These are phyloP conservation scores for Elongisporangium prolatum DNA, from an alignment of 352 stramenopile genomes.

Conservation along the genomic window DNA sequence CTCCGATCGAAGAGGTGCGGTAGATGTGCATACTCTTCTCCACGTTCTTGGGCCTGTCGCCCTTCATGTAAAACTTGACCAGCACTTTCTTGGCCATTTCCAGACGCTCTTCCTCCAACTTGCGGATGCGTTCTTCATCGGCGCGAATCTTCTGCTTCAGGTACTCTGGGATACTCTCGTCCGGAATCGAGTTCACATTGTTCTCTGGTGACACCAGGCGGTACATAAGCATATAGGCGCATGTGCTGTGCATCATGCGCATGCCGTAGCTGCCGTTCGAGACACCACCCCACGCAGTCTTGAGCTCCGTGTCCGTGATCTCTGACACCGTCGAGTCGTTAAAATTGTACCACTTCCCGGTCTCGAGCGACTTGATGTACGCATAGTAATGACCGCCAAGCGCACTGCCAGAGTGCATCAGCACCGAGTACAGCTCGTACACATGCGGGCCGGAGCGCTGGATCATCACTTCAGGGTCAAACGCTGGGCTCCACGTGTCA, in stretches of 20 bases:
- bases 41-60: slow-evolving; percentile 51
- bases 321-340: slow-evolving; percentile 83
- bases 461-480: slow-evolving; percentile 62
- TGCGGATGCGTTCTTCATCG: slow-evolving; percentile 56
- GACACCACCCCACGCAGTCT: slow-evolving; percentile 66
- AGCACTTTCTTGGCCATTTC: slow-evolving; percentile 76
- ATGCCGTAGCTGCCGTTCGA: slow-evolving; percentile 49
- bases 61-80: slow-evolving; percentile 80
- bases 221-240: slow-evolving; percentile 92
- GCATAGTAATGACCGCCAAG: slow-evolving; percentile 92
- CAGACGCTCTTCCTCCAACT: slow-evolving; percentile 54
- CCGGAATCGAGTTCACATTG: slow-evolving; percentile 60
- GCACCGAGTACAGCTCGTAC: slow-evolving; percentile 91
- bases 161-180: slow-evolving; percentile 60
- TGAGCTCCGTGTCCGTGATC: slow-evolving; percentile 69
- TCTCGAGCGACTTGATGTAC: slow-evolving; percentile 89
- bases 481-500: slow-evolving; percentile 70
- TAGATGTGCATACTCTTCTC: slow-evolving; percentile 73
- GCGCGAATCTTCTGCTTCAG: slow-evolving; percentile 59
- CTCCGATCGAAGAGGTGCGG: slow-evolving; percentile 60
- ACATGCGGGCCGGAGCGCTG: slow-evolving; percentile 61
- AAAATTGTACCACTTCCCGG: slow-evolving; percentile 84
- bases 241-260: slow-evolving; percentile 65
- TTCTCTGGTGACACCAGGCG: slow-evolving; percentile 59
- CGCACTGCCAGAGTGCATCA: slow-evolving; percentile 91